phyloP scores from a whole-genome alignment of 257 asterid species.

The Solanum phureja region DNA sequence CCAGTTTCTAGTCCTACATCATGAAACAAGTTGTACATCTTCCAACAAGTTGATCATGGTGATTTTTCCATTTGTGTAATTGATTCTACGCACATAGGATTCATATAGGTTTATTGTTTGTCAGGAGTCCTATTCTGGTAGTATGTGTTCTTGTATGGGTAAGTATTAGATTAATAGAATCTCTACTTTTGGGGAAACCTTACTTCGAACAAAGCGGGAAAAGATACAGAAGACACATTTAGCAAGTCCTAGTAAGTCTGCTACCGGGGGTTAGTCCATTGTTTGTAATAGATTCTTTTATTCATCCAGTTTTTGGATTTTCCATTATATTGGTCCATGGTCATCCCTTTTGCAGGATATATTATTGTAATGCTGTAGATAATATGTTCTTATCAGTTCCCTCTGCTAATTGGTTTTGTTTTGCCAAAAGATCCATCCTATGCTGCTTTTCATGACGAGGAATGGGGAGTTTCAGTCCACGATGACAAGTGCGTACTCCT shows the following conservation, averaged over 20 bases:
- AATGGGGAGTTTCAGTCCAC: constrained; percentile 91
- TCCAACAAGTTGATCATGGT: neutral
- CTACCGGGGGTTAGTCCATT: neutral
- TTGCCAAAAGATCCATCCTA: constrained; percentile 43
- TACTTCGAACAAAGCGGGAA: neutral
- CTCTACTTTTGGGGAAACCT: neutral
- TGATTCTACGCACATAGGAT: neutral
- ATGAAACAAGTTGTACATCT: neutral
- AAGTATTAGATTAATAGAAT: neutral
- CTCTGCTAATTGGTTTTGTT: constrained; percentile 21
- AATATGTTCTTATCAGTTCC: neutral
- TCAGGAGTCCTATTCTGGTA: neutral
- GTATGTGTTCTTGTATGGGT: neutral
- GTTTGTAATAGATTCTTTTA: neutral
- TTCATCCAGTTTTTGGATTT: neutral
- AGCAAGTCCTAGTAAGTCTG: neutral
- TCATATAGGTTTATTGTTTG: neutral
- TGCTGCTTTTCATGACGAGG: constrained; percentile 86
- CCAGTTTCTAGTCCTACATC: neutral
- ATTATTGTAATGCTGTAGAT: neutral
- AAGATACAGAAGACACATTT: neutral
- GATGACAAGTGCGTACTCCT: constrained; percentile 57
- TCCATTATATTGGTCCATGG: neutral
- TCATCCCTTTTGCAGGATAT: neutral
- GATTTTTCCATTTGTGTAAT: neutral